Evolutionary conservation across 73 alveolate species (phyloP).

Genomic region (Tetrahymena elliotti): DNA sequence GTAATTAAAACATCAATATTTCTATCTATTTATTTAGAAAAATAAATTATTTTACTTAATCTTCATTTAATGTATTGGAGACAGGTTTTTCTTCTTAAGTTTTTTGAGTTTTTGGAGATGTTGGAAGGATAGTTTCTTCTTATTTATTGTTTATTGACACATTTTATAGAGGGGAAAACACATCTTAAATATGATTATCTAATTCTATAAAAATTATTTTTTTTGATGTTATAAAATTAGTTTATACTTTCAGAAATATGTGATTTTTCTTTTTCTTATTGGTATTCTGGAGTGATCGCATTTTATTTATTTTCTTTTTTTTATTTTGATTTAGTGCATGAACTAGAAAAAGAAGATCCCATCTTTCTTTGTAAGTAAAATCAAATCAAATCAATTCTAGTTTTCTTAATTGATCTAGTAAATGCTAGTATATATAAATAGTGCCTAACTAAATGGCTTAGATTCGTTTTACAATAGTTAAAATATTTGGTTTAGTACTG

Average conservation of each 20-base stretch:
- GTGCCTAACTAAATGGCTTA: neutral
- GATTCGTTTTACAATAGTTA: neutral
- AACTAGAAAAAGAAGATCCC: neutral
- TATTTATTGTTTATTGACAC: neutral
- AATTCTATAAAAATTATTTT: no score
- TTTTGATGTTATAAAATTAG: no score
- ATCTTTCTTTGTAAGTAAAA: no score
- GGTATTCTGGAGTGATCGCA: neutral
- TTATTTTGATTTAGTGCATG: neutral
- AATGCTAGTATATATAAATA: no score
- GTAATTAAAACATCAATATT: no score
- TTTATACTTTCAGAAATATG: neutral
- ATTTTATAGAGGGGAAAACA: neutral
- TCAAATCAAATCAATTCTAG: neutral
- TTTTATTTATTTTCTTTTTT: neutral
- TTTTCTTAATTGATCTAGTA: neutral
- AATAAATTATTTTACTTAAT: neutral
- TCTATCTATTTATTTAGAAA: no score
- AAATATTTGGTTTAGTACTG: neutral
- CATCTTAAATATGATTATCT: neutral
- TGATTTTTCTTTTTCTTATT: neutral
- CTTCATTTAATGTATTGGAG: neutral
- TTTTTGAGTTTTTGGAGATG: neutral
- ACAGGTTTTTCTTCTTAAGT: neutral
- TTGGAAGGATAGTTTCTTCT: neutral